These are phyloP conservation scores for Helotiales sp. DNA, from an alignment of 2,329 filamentous ascomycete species.

Conservation along the genomic window DNA sequence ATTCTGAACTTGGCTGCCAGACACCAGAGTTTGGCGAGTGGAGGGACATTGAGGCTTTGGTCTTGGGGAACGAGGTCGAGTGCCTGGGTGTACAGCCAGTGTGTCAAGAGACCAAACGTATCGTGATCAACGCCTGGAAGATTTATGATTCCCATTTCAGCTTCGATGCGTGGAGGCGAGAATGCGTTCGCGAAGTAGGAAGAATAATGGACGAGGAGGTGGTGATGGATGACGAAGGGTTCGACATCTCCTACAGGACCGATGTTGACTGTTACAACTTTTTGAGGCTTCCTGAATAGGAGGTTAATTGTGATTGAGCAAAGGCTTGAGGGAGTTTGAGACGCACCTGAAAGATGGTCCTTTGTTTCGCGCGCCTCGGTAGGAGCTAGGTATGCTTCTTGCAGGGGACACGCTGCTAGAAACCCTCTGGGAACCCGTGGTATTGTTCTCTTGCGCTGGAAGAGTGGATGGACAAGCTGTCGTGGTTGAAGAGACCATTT, in stretches of 20 bases:
- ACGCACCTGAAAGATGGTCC: background rate
- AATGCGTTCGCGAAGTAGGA: background rate
- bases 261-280: background rate
- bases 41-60: background rate
- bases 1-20: background rate
- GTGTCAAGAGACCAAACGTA: background rate
- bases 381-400: background rate
- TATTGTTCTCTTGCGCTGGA: background rate
- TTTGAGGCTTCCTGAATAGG: background rate
- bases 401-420: background rate
- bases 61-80: background rate
- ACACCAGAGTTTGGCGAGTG: background rate
- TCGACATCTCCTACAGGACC: background rate
- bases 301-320: background rate
- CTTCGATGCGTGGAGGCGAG: background rate
- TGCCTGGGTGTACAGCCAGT: constrained; percentile 1
- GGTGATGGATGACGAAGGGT: background rate
- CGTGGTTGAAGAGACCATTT: background rate
- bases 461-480: background rate
- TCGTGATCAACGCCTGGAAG: background rate
- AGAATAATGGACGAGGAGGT: background rate
- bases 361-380: background rate
- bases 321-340: background rate
- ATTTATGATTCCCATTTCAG: background rate
- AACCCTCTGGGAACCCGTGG: background rate